Evolutionary conservation across 2,329 filamentous ascomycete species (phyloP), one percentile per base, ranked within the genome.

Genomic region (Rhinocladiella mackenziei): DNA sequence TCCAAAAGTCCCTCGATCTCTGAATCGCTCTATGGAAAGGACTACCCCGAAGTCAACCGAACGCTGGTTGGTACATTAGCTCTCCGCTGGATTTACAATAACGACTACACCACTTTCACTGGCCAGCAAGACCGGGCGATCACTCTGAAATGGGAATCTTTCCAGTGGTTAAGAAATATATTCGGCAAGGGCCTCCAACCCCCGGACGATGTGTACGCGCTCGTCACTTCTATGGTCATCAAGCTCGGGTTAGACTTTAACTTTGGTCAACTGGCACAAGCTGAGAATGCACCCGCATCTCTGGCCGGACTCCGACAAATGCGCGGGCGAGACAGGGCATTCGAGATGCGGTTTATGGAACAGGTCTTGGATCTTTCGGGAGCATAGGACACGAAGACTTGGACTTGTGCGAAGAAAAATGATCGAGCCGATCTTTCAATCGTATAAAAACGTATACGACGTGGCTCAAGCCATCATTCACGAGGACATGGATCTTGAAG

Each of bases 11-110:
- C 23, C 13, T 62, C 60, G 3, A 63, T 63, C 9, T 64, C 63
- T 3, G 40, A 56, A 18, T 41, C 55, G 2, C 39, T 66, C 4
- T 65, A 56, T 31, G 50, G 38, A 2, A 14, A 55, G 6, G 55
- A 66, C 10, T 65, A 59, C 35, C 49, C 58, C 22, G 66, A 69
- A 52, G 58, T 68, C 23, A 65, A 68, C 36, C 63, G 66, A 14
- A 68, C 66, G 0, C 55, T 68, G 3, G 58, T 64, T 26, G 60
- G 62, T n/a, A 49, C 67, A 7, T 45, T 66, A 13, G 54, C 61
- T 2, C 43, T 67, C 28, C 63, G 63, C 39, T 68, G 64, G 66
- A 46, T 67, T 3, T 52, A 59, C 13, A 58, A 57, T 1, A 51
- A 54, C 9, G 48, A 65, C 13, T 67, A 67, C 41, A 52, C 59